phyloP scores from a whole-genome alignment of 2,329 filamentous ascomycete genomes.

The Pezicula carpinea region DNA sequence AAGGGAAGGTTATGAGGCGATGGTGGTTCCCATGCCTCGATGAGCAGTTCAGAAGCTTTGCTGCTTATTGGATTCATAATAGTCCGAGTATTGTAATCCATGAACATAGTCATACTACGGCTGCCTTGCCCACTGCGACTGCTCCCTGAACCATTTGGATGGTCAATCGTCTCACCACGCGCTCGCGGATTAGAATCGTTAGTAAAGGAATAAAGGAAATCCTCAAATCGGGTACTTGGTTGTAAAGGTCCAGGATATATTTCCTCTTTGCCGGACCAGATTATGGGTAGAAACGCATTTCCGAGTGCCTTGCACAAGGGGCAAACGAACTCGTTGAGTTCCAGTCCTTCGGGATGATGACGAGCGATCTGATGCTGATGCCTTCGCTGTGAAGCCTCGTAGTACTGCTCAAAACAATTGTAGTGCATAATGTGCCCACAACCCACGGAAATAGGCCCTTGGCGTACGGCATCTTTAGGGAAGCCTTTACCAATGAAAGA shows the following conservation, averaged over 20 bases:
- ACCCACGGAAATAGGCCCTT: conserved; percentile 80
- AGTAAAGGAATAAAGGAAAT: conserved; percentile 18
- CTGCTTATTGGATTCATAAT: conserved; percentile 17
- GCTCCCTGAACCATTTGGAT: conserved; percentile 2
- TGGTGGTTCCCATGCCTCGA: conserved; percentile 23
- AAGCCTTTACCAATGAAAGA: conserved; percentile 89
- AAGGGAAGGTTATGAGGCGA: conserved; percentile 16
- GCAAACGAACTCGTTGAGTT: conserved; percentile 86
- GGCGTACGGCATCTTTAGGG: conserved; percentile 58
- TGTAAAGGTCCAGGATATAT: conserved; percentile 71
- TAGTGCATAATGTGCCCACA: conserved; percentile 99
- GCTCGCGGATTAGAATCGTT: conserved; percentile 5
- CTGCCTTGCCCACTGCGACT: conserved; percentile 4
- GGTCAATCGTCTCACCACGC: conserved; percentile 10
- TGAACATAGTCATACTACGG: conserved; percentile 19
- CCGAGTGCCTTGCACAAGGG: conserved; percentile 95
- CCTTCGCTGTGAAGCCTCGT: conserved; percentile 74
- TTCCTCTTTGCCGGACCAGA: conserved; percentile 91
- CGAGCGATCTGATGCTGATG: conserved; percentile 91
- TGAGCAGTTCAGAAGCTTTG: conserved; percentile 23
- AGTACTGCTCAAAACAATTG: conserved; percentile 89
- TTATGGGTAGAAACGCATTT: conserved; percentile 89
- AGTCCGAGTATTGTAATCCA: conserved; percentile 18
- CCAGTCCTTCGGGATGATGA: conserved; percentile 81
- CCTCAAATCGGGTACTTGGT: conserved; percentile 54